Evolutionary conservation across 768 basidiomycete species (phyloP).

Genomic region (Agaricus sinodeliciosus): DNA sequence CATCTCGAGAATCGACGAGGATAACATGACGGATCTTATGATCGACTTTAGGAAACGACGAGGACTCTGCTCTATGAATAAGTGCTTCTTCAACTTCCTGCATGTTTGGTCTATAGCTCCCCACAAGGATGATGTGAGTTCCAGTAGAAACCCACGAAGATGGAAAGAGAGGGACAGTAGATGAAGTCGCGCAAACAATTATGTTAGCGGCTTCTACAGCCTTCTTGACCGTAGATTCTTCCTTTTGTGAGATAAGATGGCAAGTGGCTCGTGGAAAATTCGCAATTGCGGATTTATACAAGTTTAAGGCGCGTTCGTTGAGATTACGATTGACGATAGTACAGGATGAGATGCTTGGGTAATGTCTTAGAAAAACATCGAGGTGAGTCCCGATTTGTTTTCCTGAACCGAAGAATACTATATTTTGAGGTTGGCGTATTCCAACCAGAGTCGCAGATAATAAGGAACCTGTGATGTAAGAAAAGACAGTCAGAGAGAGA

Average conservation of each 20-base stretch:
- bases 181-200: constrained; percentile 75
- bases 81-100: constrained; percentile 61
- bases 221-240: constrained; percentile 15
- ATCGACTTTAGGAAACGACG: not conserved
- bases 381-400: constrained; percentile 64
- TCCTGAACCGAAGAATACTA: constrained; percentile 71
- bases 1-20: constrained; percentile 69
- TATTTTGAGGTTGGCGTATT: constrained; percentile 26
- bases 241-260: constrained; percentile 13
- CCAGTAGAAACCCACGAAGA: constrained; percentile 54
- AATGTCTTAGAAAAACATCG: constrained; percentile 51
- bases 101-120: constrained; percentile 81
- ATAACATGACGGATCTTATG: constrained; percentile 23
- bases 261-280: constrained; percentile 22
- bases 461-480: constrained; percentile 46
- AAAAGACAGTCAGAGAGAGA: not conserved
- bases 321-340: constrained; percentile 58
- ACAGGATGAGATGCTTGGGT: constrained; percentile 44
- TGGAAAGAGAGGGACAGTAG: constrained; percentile 64
- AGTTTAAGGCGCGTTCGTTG: constrained; percentile 38
- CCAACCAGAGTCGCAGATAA: constrained; percentile 55
- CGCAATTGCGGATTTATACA: constrained; percentile 22
- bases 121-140: constrained; percentile 69
- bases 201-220: constrained; percentile 40
- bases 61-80: constrained; percentile 40